Conservation (phyloP, 2,329 filamentous ascomycete genomes). For the Penicillium nordicum region DNA sequence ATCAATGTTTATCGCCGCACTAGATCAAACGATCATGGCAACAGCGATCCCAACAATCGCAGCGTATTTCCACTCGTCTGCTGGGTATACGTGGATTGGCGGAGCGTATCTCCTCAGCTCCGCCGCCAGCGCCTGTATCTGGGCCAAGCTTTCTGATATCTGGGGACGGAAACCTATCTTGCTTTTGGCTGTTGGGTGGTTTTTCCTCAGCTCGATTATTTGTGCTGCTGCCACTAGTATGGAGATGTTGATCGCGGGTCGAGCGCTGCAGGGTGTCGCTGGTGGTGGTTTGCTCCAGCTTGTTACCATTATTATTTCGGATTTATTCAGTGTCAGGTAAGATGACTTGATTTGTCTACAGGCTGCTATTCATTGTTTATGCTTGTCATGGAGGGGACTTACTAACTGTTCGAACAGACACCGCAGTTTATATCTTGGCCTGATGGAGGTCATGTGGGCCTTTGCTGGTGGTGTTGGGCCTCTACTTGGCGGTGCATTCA, state of each 20-base stretch:
- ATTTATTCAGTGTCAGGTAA: constrained; percentile 52
- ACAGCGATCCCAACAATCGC: constrained; percentile 61
- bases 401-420: constrained; percentile 29
- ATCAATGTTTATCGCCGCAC: constrained; percentile 34
- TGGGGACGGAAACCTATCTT: constrained; percentile 57
- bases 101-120: constrained; percentile 68
- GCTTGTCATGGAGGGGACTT: fast-evolving
- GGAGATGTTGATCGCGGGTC: constrained; percentile 52
- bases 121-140: constrained; percentile 65
- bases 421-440: constrained; percentile 50
- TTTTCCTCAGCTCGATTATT: constrained; percentile 50
- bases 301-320: constrained; percentile 53
- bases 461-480: constrained; percentile 53
- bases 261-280: constrained; percentile 54
- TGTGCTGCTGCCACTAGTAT: constrained; percentile 50
- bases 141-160: constrained; percentile 61
- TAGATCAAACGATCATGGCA: constrained; percentile 55
- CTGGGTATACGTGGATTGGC: constrained; percentile 76
- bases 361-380: too few species aligned
- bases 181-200: constrained; percentile 48
- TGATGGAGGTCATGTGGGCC: constrained; percentile 55
- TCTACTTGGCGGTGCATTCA: constrained; percentile 52
- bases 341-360: background rate
- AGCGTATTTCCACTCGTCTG: constrained; percentile 60
- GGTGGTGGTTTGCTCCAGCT: constrained; percentile 53